Conservation (phyloP, 345 rosid genomes). For the Eucalyptus caleyi region DNA sequence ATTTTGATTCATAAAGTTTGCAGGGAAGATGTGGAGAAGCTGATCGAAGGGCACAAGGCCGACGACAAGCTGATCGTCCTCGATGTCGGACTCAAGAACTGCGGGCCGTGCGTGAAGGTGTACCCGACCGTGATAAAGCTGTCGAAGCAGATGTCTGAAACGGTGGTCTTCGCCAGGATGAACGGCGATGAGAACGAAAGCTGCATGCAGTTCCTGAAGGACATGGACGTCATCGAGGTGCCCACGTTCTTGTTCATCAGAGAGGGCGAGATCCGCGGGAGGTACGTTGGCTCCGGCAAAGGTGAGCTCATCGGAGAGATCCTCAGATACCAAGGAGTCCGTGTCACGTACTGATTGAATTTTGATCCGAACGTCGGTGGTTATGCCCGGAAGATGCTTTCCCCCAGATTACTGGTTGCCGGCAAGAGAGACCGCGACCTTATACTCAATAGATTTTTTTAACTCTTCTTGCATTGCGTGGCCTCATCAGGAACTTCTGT, state of each 20-base stretch:
- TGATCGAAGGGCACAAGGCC: constrained; percentile 51
- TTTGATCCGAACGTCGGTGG: neutral
- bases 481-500: neutral
- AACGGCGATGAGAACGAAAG: constrained; percentile 94
- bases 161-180: constrained; percentile 79
- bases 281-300: constrained; percentile 90
- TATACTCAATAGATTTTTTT: neutral
- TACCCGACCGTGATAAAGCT: constrained; percentile 80
- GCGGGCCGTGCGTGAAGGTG: constrained; percentile 94
- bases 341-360: constrained; percentile 39
- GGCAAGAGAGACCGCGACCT: neutral
- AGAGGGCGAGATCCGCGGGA: constrained; percentile 59
- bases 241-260: constrained; percentile 86
- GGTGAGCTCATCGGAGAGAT: constrained; percentile 95
- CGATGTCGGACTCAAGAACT: constrained; percentile 83
- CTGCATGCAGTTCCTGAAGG: constrained; percentile 80
- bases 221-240: constrained; percentile 77
- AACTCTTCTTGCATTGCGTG: neutral
- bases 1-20: neutral
- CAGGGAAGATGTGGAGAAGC: constrained; percentile 61
- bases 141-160: constrained; percentile 65
- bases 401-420: neutral
- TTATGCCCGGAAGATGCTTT: neutral
- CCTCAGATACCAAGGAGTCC: constrained; percentile 83
- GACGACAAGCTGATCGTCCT: constrained; percentile 74